A percentile compares a stretch with the other conserved stretches of the same genome.
These are phyloP conservation scores for Sugiyamaella pinicola DNA, from an alignment of 1,139 yeast genomes.

Conservation along the genomic window DNA sequence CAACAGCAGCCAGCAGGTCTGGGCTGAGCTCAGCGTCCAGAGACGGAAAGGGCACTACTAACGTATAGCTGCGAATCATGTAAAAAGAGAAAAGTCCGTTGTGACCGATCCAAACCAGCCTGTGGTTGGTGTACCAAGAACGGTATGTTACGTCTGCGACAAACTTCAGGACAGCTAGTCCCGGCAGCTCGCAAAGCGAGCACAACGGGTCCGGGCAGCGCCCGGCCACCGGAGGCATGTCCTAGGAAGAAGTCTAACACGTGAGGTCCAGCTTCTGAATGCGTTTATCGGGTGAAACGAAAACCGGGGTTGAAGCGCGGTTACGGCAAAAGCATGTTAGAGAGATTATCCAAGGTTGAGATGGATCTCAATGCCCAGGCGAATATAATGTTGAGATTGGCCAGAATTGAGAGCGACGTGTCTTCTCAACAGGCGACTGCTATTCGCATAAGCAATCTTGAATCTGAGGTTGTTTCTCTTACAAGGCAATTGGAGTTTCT, in stretches of 20 bases:
- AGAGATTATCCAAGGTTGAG: conserved; percentile 26
- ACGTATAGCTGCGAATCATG: conserved; percentile 30
- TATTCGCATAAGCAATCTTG: conserved; percentile 11
- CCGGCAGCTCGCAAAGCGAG: too few relatives aligned
- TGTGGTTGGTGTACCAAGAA: conserved; percentile 29
- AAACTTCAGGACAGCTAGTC: too few relatives aligned
- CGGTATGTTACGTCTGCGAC: conserved; percentile 21
- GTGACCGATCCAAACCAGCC: conserved; percentile 28
- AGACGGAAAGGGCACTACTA: not conserved
- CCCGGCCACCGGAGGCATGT: not conserved
- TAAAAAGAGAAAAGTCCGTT: conserved; percentile 30
- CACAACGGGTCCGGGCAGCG: too few relatives aligned
- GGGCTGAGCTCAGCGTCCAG: too few relatives aligned
- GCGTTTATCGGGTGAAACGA: conserved; percentile 28
- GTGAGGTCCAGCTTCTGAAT: conserved; percentile 19
- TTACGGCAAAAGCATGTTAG: conserved; percentile 30
- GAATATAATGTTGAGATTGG: not conserved
- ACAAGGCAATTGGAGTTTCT: conserved; percentile 20
- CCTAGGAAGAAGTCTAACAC: not conserved
- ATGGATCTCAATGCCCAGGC: conserved; percentile 12
- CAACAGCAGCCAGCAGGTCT: too few relatives aligned
- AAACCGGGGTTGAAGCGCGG: conserved; percentile 33
- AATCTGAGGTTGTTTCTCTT: conserved; percentile 19
- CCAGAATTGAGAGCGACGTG: not conserved
- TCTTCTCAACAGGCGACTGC: not conserved